These are phyloP conservation scores for Cercospora berteroae DNA, from an alignment of 2,329 filamentous ascomycete species.

Conservation along the genomic window DNA sequence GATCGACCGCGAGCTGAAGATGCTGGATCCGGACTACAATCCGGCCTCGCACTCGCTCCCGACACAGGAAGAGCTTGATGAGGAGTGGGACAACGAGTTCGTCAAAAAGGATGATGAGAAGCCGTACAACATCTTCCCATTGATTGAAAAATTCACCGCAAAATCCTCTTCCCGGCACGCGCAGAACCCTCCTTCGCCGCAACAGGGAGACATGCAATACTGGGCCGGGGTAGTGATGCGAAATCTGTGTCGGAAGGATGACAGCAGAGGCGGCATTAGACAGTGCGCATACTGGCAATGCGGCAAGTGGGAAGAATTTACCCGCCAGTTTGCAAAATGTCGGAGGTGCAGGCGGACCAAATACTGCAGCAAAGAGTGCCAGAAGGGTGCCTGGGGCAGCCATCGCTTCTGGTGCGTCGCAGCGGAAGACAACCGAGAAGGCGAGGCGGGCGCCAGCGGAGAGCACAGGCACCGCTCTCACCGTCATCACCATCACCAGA, in stretches of 20 bases:
- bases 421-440: slow-evolving; percentile 50
- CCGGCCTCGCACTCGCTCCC: slow-evolving; percentile 38
- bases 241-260: slow-evolving; percentile 96
- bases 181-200: slow-evolving; percentile 59
- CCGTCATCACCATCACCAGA: slow-evolving; percentile 27
- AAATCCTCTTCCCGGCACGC: slow-evolving; percentile 65
- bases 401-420: slow-evolving; percentile 97
- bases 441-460: slow-evolving; percentile 26
- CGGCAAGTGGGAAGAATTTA: slow-evolving; percentile 96
- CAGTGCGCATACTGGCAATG: slow-evolving; percentile 98
- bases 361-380: slow-evolving; percentile 94
- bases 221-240: slow-evolving; percentile 99
- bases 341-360: slow-evolving; percentile 93
- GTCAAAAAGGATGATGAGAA: slow-evolving; percentile 34
- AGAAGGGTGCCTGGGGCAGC: slow-evolving; percentile 98
- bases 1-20: slow-evolving; percentile 78
- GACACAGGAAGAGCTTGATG: slow-evolving; percentile 56
- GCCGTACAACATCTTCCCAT: slow-evolving; percentile 79
- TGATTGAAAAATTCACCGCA: slow-evolving; percentile 97
- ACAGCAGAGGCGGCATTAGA: slow-evolving; percentile 86
- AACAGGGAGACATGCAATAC: slow-evolving; percentile 77
- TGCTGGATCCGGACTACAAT: slow-evolving; percentile 68
- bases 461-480: slow-evolving; percentile 31
- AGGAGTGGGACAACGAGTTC: slow-evolving; percentile 93
- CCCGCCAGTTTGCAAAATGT: slow-evolving; percentile 96